Percentiles rank a stretch among this genome's conserved stretches.
These are phyloP conservation scores for Rhynchospora breviuscula DNA, from an alignment of 176 grass and related monocot species.

Conservation along the genomic window DNA sequence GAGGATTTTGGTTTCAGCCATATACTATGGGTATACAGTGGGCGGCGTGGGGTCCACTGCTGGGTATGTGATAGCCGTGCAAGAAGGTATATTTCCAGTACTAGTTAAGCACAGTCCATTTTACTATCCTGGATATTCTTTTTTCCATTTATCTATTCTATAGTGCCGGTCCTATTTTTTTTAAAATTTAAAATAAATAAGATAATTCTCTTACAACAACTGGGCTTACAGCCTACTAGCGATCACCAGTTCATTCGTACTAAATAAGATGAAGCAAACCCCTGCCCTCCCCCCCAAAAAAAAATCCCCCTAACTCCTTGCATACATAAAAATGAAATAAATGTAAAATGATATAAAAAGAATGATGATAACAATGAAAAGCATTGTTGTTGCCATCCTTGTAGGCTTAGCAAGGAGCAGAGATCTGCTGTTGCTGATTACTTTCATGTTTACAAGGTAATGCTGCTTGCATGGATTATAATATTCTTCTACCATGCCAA, in stretches of 20 bases:
- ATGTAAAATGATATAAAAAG: background rate
- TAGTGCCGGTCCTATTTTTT: background rate
- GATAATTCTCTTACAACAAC: background rate
- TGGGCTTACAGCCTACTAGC: background rate
- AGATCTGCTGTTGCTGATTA: slow-evolving; percentile 83
- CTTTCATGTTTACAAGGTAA: slow-evolving; percentile 82
- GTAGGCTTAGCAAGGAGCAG: slow-evolving; percentile 83
- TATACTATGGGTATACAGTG: too few relatives aligned
- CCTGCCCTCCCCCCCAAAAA: background rate
- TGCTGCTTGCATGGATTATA: background rate
- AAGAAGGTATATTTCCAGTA: too few relatives aligned
- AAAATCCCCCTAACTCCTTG: background rate
- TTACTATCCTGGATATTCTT: slow-evolving; percentile 1
- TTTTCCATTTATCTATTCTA: background rate
- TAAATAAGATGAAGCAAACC: background rate
- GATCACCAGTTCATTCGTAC: background rate
- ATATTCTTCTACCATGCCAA: background rate
- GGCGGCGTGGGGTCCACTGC: too few relatives aligned
- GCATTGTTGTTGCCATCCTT: background rate
- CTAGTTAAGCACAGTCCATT: too few relatives aligned
- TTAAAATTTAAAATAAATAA: background rate
- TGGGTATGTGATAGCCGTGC: too few relatives aligned
- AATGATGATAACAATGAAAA: background rate
- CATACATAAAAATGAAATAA: background rate
- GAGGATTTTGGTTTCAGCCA: too few relatives aligned